phyloP scores from a whole-genome alignment of 768 basidiomycete genomes.

The Pulveroboletus sp. region DNA sequence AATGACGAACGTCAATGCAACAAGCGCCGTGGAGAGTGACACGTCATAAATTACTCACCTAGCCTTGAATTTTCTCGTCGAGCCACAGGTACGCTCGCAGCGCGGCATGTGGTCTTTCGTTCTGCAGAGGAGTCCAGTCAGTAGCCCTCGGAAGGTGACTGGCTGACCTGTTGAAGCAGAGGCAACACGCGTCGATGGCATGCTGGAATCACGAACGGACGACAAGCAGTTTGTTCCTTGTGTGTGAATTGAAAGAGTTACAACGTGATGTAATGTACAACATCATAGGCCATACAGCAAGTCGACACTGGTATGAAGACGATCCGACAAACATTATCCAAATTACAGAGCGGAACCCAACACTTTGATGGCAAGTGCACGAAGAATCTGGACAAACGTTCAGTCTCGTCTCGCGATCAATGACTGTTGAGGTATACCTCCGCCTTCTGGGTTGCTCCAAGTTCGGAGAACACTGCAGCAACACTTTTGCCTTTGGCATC shows the following conservation, averaged over 20 bases:
- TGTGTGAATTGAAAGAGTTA: conserved; percentile 4
- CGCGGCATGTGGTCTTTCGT: conserved; percentile 8
- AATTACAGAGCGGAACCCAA: conserved; percentile 54
- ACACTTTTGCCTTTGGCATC: conserved; percentile 96
- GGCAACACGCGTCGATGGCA: conserved; percentile 10
- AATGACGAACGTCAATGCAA: conserved; percentile 9
- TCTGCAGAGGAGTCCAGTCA: conserved; percentile 6
- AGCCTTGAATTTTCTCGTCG: conserved; percentile 8
- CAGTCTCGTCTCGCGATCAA: neutral
- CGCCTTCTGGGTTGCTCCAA: conserved; percentile 77
- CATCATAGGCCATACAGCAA: neutral
- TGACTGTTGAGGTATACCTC: conserved; percentile 51
- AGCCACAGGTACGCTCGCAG: conserved; percentile 15
- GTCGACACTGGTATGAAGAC: conserved; percentile 5
- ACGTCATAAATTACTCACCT: conserved; percentile 15
- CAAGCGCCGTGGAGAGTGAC: neutral
- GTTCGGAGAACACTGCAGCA: conserved; percentile 76
- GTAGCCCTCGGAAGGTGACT: neutral
- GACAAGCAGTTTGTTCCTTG: neutral
- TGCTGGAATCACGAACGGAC: neutral
- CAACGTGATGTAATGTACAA: neutral
- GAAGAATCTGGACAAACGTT: conserved; percentile 54
- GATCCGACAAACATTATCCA: neutral
- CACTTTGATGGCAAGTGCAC: conserved; percentile 78
- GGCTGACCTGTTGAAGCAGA: conserved; percentile 16